phyloP scores from a whole-genome alignment of 768 basidiomycete species.

The Omphalotus guepiniiformis region DNA sequence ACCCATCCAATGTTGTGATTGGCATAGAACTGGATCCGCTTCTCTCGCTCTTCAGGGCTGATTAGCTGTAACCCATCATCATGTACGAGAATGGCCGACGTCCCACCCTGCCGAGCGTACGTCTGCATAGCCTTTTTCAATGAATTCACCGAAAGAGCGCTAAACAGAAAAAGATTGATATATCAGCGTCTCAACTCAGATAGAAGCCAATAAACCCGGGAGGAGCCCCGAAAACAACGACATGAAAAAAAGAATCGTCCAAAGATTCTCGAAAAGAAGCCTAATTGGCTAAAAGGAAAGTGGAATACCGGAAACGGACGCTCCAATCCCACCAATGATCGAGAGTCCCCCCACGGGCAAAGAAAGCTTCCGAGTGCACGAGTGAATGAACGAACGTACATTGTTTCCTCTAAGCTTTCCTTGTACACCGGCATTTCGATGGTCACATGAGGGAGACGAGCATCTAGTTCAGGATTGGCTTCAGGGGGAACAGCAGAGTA shows the following conservation, averaged over 20 bases:
- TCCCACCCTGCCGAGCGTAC: conserved; percentile 88
- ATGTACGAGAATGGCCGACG: conserved; percentile 73
- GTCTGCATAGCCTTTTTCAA: conserved; percentile 86
- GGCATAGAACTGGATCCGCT: conserved; percentile 69
- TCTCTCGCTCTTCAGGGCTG: conserved; percentile 54
- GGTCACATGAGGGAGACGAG: conserved; percentile 67
- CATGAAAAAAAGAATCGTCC: background rate
- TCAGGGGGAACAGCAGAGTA: conserved; percentile 69
- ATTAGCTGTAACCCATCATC: conserved; percentile 81
- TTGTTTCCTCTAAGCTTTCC: conserved; percentile 75
- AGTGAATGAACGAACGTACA: no score
- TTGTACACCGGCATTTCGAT: conserved; percentile 89
- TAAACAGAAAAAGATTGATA: conserved; percentile 21
- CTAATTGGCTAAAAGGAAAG: no score
- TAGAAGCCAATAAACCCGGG: background rate
- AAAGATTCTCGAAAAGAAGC: no score
- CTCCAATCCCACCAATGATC: no score
- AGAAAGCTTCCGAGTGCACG: no score
- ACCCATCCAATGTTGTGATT: conserved; percentile 81
- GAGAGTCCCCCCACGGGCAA: no score
- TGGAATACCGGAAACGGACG: no score
- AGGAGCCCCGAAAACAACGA: no score
- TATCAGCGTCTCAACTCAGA: background rate
- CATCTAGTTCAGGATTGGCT: conserved; percentile 59
- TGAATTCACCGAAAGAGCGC: conserved; percentile 70